phyloP scores from a whole-genome alignment of 2,329 filamentous ascomycete genomes.

The Apiospora sp. region DNA sequence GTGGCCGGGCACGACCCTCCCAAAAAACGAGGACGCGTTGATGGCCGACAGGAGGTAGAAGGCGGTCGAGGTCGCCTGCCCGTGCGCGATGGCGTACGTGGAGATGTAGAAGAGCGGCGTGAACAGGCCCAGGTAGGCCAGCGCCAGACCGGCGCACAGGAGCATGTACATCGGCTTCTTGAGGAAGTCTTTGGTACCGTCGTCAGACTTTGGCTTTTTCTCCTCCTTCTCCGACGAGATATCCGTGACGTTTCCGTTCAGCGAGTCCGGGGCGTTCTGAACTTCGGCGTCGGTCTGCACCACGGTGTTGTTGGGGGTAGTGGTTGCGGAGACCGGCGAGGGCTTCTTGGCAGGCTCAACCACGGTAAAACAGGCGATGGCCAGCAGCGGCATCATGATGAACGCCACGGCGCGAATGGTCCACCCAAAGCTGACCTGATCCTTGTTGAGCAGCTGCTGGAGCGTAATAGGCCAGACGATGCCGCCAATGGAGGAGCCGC shows the following conservation, averaged over 20 bases:
- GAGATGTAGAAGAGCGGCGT: slow-evolving; percentile 53
- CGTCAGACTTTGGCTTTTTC: no score
- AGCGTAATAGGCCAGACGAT: slow-evolving; percentile 7
- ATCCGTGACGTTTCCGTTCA: background rate
- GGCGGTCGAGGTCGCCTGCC: slow-evolving; percentile 20
- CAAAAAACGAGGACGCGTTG: slow-evolving; percentile 49
- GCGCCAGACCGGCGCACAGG: slow-evolving; percentile 41
- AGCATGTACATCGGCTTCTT: slow-evolving; percentile 31
- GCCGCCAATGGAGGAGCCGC: slow-evolving; percentile 42
- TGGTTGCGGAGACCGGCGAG: slow-evolving; percentile 43
- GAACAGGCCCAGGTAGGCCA: slow-evolving; percentile 45
- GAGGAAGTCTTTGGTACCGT: background rate
- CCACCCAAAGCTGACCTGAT: slow-evolving; percentile 24
- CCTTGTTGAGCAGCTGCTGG: slow-evolving; percentile 34
- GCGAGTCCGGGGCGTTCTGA: background rate
- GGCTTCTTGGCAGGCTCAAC: slow-evolving; percentile 43
- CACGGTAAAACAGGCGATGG: slow-evolving; percentile 5
- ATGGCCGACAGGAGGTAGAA: slow-evolving; percentile 51
- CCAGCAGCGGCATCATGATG: slow-evolving; percentile 22
- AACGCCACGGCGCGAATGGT: slow-evolving; percentile 26
- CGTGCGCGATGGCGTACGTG: slow-evolving; percentile 36
- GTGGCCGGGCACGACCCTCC: slow-evolving; percentile 46
- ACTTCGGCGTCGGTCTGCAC: background rate
- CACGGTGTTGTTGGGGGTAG: background rate
- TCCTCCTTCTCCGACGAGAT: background rate